phyloP scores from a whole-genome alignment of 2,329 filamentous ascomycete genomes.

The Penicillium aurantiogriseum region DNA sequence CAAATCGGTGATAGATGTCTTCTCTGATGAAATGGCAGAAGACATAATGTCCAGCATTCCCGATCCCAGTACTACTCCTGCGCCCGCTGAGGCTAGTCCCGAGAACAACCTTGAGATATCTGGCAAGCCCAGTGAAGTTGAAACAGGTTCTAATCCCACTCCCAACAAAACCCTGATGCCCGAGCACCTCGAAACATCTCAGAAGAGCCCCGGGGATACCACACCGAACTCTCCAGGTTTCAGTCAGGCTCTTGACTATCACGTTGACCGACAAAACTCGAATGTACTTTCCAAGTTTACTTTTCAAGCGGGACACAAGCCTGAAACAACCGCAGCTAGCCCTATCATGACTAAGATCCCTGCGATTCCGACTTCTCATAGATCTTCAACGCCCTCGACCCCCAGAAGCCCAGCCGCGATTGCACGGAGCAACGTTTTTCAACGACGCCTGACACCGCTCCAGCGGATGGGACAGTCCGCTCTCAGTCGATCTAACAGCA shows the following conservation, averaged over 20 bases:
- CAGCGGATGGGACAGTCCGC: conserved; percentile 44
- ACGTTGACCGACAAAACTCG: conserved; percentile 39
- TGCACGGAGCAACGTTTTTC: conserved; percentile 11
- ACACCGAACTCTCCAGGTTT: conserved; percentile 20
- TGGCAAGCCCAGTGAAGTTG: neutral
- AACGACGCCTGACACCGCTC: conserved; percentile 38
- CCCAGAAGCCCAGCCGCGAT: conserved; percentile 14
- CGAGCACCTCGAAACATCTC: neutral
- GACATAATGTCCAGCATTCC: conserved; percentile 50
- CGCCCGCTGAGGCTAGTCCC: neutral
- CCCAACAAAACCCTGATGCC: neutral
- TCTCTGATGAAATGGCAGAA: conserved; percentile 54
- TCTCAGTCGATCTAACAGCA: conserved; percentile 39
- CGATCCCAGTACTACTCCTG: conserved; percentile 27
- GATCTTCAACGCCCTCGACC: conserved; percentile 2
- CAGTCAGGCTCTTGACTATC: conserved; percentile 36
- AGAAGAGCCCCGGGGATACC: conserved; percentile 14
- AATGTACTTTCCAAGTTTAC: conserved; percentile 37
- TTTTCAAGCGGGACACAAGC: conserved; percentile 26
- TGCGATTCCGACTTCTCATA: conserved; percentile 9
- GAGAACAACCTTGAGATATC: neutral
- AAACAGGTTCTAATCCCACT: neutral
- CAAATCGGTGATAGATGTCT: conserved; percentile 49
- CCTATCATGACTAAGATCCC: conserved; percentile 12
- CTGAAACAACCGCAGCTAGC: neutral